Evolutionary conservation across 495 filamentous ascomycete genomes (phyloP), one percentile per base, ranked within the genome.

Genomic region (Aspergillus olivimuriae): DNA sequence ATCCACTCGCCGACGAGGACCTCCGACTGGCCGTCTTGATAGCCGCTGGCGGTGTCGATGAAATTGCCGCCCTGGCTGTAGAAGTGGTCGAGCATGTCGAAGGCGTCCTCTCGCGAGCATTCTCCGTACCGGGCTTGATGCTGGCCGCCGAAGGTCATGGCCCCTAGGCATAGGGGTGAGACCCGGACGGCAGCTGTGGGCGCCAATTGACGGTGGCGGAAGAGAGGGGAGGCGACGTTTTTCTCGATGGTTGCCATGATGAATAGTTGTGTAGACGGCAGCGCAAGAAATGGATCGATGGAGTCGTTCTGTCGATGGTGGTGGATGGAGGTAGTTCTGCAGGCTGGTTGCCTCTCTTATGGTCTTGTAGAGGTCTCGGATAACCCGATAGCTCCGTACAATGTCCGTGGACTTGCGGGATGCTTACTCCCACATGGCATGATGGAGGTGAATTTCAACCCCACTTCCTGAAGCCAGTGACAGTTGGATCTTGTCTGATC

Each of bases 1-100:
- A 89, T 80, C 86, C 86, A 89, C 46, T 89, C 85, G 14, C 86
- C 85, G 38, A 91, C 65, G 83, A 82, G 84, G 42, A 87, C 65
- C 46, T 78, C 81, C 43, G 61, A 63, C 49, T 89, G 82, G 9
- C 68, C 62, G 1, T 67, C 68, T 20, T 79, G 69, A 65, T 90
- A 89, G 58, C 72, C 77, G 54, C 79, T 84, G 34, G 81, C 63
- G 3, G 83, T 88, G 53, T 90, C 85, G 50, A 90, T 80, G 65
- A 88, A 87, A 62, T 90, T 90, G 21, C 85, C 86, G 19, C 81
- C 85, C 18, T 76, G 63, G 6, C 73, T 66, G 38, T 79, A 78
- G 67, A 77, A 86, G 53, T 67, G 76, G 55, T 88, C 83, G 30
- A 89, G 68, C 22, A 89, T 79, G 34, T 68, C 61, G 44, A 83